Conservation (phyloP, 805 yeast species). For the Lipomyces chichibuensis region DNA sequence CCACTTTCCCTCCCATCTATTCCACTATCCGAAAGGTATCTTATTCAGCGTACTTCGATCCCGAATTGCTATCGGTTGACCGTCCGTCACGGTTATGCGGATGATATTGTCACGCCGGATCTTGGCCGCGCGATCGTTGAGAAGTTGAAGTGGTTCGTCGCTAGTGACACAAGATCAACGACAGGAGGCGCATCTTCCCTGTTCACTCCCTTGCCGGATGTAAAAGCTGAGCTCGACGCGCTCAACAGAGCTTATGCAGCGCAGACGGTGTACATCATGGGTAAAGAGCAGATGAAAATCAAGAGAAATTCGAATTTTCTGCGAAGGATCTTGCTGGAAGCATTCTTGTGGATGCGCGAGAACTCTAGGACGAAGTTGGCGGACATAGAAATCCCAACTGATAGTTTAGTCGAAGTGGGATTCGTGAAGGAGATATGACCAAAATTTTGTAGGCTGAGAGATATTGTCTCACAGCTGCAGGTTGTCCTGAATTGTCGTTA, state of each 20-base stretch:
- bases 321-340: background rate
- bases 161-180: too few species aligned
- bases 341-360: slow-evolving; percentile 3
- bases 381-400: background rate
- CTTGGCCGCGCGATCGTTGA: background rate
- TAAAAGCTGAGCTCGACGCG: background rate
- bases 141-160: too few species aligned
- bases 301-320: background rate
- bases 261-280: slow-evolving; percentile 20
- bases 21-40: slow-evolving; percentile 14
- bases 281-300: slow-evolving; percentile 10
- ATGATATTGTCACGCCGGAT: slow-evolving; percentile 19
- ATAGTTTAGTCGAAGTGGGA: background rate
- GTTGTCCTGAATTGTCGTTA: too few species aligned
- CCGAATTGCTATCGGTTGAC: slow-evolving; percentile 22
- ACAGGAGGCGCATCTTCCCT: too few species aligned
- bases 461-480: too few species aligned
- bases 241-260: slow-evolving; percentile 10
- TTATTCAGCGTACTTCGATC: slow-evolving; percentile 18
- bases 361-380: slow-evolving; percentile 1
- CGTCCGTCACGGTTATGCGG: slow-evolving; percentile 26
- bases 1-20: slow-evolving; percentile 21
- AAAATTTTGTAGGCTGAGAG: too few species aligned
- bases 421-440: slow-evolving; percentile 4
- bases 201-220: background rate